These are phyloP conservation scores for Globisporangium paddicum DNA, from an alignment of 352 stramenopile genomes.

Conservation along the genomic window DNA sequence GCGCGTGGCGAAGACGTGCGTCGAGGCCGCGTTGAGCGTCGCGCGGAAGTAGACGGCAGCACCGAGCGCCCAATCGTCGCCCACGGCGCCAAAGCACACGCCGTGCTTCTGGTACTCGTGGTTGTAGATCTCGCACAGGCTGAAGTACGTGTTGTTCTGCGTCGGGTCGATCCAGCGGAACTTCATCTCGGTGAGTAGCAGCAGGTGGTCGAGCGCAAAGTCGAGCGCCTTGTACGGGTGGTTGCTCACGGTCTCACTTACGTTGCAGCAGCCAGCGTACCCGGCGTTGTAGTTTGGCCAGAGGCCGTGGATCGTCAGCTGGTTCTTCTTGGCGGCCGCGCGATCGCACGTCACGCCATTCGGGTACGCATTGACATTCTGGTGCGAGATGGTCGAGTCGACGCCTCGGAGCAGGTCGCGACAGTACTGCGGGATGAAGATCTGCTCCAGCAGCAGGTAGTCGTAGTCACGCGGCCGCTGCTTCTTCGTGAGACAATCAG, in stretches of 20 bases:
- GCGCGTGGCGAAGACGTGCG: conserved; percentile 26
- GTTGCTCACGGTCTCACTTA: conserved; percentile 42
- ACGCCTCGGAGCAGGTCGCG: conserved; percentile 63
- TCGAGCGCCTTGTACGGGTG: conserved; percentile 41
- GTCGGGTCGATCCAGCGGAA: conserved; percentile 63
- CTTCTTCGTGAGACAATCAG: conserved; percentile 52
- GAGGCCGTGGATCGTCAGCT: too few species aligned
- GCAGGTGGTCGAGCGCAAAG: conserved; percentile 42
- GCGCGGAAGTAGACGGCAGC: conserved; percentile 64
- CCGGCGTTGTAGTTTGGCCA: conserved; percentile 74
- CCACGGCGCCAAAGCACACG: conserved; percentile 61
- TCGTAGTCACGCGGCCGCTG: conserved; percentile 66
- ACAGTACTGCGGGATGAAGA: conserved; percentile 80
- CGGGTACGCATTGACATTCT: conserved; percentile 63
- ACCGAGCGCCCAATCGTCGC: conserved; percentile 38
- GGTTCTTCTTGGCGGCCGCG: conserved; percentile 35
- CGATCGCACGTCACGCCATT: conserved; percentile 37
- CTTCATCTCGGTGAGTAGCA: conserved; percentile 50
- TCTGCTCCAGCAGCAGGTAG: conserved; percentile 72
- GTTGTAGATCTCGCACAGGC: conserved; percentile 78
- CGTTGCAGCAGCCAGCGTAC: conserved; percentile 68
- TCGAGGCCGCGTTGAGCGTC: conserved; percentile 43
- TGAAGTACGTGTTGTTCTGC: conserved; percentile 40
- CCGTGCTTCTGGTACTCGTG: conserved; percentile 86
- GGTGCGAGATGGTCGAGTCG: conserved; percentile 74